Percentiles rank a stretch among this genome's conserved stretches.
These are phyloP conservation scores for Marvania coccoides DNA, from an alignment of 139 green algal genomes.

Conservation along the genomic window DNA sequence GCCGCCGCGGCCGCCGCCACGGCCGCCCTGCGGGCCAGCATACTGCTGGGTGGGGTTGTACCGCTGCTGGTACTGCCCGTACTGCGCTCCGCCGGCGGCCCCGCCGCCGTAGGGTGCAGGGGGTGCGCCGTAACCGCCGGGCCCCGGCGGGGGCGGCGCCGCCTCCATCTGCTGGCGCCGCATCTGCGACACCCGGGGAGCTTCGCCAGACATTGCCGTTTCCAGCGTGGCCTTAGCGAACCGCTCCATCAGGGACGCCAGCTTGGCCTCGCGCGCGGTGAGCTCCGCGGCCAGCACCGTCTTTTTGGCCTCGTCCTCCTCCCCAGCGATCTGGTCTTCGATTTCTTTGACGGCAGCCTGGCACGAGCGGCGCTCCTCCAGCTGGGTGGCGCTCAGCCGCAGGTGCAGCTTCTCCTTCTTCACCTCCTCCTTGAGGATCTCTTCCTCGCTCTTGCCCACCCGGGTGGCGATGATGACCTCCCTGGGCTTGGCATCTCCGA, in stretches of 20 bases:
- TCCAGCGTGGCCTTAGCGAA: conserved; percentile 30
- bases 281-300: conserved; percentile 28
- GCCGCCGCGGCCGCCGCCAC: background rate
- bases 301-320: conserved; percentile 34
- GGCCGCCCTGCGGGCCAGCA: background rate
- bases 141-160: background rate
- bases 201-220: conserved; percentile 25
- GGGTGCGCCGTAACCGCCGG: background rate
- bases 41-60: background rate
- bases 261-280: conserved; percentile 4
- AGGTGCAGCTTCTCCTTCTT: conserved; percentile 58
- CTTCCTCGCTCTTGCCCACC: conserved; percentile 59
- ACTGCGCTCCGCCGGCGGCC: background rate
- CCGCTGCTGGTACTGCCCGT: background rate
- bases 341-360: conserved; percentile 36
- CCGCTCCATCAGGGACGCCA: conserved; percentile 27
- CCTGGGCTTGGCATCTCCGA: conserved; percentile 64
- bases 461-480: conserved; percentile 53
- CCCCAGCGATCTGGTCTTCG: conserved; percentile 24
- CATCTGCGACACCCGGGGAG: conserved; percentile 42
- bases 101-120: background rate
- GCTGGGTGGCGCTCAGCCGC: conserved; percentile 46
- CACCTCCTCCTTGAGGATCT: conserved; percentile 62
- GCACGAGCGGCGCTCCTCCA: conserved; percentile 43
- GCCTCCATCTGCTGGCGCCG: conserved; percentile 28